Evolutionary conservation across 202 grass and related monocot species (phyloP).

Genomic region (Cymbopogon flexuosus): DNA sequence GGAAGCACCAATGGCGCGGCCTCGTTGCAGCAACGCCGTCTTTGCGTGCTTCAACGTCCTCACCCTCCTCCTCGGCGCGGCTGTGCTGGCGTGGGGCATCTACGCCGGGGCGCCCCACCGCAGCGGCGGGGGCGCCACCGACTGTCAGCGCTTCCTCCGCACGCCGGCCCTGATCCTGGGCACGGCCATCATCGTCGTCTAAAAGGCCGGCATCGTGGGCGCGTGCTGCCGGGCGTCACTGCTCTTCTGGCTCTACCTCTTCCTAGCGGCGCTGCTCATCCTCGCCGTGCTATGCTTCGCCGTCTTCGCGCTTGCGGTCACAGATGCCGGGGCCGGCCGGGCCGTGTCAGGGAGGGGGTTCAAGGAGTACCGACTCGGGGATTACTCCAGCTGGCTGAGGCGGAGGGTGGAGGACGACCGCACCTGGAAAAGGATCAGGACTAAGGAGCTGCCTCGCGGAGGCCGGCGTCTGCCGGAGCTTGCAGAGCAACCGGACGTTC

Average conservation of each 20-base stretch:
- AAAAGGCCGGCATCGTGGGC: constrained; percentile 36
- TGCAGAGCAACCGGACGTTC: constrained; percentile 32
- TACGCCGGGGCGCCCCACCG: constrained; percentile 24
- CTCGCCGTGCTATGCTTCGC: constrained; percentile 34
- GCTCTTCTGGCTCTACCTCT: constrained; percentile 50
- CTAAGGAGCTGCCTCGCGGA: constrained; percentile 45
- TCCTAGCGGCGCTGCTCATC: constrained; percentile 42
- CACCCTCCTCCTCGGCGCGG: constrained; percentile 44
- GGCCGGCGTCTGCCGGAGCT: constrained; percentile 38
- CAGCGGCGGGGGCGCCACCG: constrained; percentile 4
- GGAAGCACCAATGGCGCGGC: constrained; percentile 8
- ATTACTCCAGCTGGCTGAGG: constrained; percentile 49
- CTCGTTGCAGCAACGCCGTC: constrained; percentile 35
- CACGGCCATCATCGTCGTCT: constrained; percentile 22
- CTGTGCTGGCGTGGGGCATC: constrained; percentile 30
- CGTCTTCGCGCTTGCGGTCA: constrained; percentile 39
- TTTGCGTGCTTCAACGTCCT: constrained; percentile 42
- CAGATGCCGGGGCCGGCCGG: constrained; percentile 33
- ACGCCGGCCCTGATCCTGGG: constrained; percentile 36
- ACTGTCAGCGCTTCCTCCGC: constrained; percentile 42
- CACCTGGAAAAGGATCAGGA: constrained; percentile 43
- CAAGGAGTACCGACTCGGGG: constrained; percentile 49
- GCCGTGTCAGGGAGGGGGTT: constrained; percentile 39
- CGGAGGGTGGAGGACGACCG: constrained; percentile 25
- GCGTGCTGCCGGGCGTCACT: constrained; percentile 37